phyloP scores from a whole-genome alignment of 495 filamentous ascomycete species.

The Penicillium angulare region DNA sequence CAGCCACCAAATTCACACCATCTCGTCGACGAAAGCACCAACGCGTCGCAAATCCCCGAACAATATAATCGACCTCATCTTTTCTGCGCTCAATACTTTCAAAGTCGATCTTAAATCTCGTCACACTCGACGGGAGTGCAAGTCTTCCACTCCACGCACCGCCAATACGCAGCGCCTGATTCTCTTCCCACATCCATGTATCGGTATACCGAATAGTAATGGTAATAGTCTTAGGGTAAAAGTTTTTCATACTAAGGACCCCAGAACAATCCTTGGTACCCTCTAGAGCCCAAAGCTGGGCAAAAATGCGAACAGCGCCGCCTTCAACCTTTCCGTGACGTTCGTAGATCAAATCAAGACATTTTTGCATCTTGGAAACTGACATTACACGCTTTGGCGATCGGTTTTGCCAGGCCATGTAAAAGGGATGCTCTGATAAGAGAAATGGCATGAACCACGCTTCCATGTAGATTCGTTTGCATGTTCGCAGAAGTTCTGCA shows the following conservation, averaged over 20 bases:
- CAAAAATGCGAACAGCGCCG: background rate
- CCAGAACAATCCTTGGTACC: background rate
- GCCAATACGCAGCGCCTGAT: conserved; percentile 18
- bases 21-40: background rate
- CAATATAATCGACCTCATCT: background rate
- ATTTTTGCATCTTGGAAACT: background rate
- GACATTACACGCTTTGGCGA: background rate
- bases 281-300: background rate
- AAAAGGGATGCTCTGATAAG: conserved; percentile 26
- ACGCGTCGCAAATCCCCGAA: background rate
- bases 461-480: conserved; percentile 23
- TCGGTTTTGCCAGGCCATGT: conserved; percentile 10
- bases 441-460: conserved; percentile 31
- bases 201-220: conserved; percentile 33
- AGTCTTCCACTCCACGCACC: conserved; percentile 19
- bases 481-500: conserved; percentile 22
- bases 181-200: conserved; percentile 28
- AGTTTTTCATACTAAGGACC: background rate
- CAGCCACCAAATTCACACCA: background rate
- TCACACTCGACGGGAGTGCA: conserved; percentile 22
- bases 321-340: background rate
- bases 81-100: conserved; percentile 26
- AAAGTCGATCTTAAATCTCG: conserved; percentile 24
- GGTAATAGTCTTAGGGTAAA: conserved; percentile 15
- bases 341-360: background rate